Base-by-base conservation (phyloP, 306 rosid species). In the Cicer cuneatum region DNA sequence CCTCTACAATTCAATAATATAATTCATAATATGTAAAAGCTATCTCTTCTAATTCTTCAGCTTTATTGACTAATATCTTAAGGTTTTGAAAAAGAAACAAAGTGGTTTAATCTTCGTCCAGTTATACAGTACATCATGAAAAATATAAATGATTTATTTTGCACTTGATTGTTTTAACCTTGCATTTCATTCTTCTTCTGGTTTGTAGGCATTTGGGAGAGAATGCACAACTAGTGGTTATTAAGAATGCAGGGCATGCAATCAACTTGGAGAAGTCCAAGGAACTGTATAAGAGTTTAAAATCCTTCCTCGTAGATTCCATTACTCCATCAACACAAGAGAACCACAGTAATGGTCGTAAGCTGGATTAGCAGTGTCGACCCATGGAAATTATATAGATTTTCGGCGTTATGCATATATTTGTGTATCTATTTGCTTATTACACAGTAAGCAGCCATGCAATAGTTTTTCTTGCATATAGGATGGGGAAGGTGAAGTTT, bases 191-290 rank as follows among this genome's bases (percentile, higher is more conserved):
- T 71, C 46, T 18, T 35, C 19, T 16, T 7, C 33, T 52, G 56
- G 9, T 75, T 40, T 64, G 57, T 75, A 92, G 97, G 67, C 99
- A 86, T 74, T 35, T 92, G 40, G 99, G 89, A 58, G 97, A 90
- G 70, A 86, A 83, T 24, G 82, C 92, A 18, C 49, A 89, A 68
- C 85, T 90, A 69, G 93, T 78, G 16, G 82, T 87, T 48, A 61
- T 94, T 76, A 87, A 94, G 81, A 84, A 90, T 59, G 95, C 93
- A 58, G 97, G 99, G 56, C 96, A 90, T 86, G 97, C 99, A 7
- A 48, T 94, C 19, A 92, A 90, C 54, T 11, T 77, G 47, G 97
- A 94, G 89, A 92, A 89, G 80, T 90, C 93, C 6, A 92, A 86
- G 70, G 90, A 90, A 79, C 72, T 92, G 80, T 54, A 15, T 76